Percentiles rank a stretch among this genome's conserved stretches.
These are phyloP conservation scores for Colletotrichum eleusines DNA, from an alignment of 2,329 filamentous ascomycete genomes.

Conservation along the genomic window DNA sequence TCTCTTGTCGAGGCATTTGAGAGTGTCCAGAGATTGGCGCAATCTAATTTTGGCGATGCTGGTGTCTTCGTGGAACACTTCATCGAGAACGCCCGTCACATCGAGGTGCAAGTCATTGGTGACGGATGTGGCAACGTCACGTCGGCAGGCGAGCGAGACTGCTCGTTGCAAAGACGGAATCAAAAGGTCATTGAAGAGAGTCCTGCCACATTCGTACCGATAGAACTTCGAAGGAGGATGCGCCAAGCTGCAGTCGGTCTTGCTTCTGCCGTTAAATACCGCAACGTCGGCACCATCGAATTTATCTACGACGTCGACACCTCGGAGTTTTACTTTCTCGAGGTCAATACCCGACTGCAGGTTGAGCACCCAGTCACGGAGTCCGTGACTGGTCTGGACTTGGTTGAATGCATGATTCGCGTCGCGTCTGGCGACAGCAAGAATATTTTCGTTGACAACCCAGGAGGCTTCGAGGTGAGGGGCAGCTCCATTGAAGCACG, in stretches of 20 bases:
- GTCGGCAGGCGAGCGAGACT: slow-evolving; percentile 61
- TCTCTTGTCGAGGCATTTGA: slow-evolving; percentile 51
- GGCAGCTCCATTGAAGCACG: slow-evolving; percentile 78
- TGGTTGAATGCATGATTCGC: slow-evolving; percentile 50
- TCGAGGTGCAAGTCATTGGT: slow-evolving; percentile 65
- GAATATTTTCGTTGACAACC: slow-evolving; percentile 26
- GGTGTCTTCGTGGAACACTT: slow-evolving; percentile 59
- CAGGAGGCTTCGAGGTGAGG: slow-evolving; percentile 56
- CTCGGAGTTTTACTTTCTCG: slow-evolving; percentile 58
- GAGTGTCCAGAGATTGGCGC: slow-evolving; percentile 53
- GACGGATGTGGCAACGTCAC: slow-evolving; percentile 57
- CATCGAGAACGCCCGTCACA: slow-evolving; percentile 56
- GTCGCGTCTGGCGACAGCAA: slow-evolving; percentile 60
- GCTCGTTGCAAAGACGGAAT: slow-evolving; percentile 63
- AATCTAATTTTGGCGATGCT: slow-evolving; percentile 56
- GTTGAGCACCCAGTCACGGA: slow-evolving; percentile 62
- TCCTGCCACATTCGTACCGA: slow-evolving; percentile 52
- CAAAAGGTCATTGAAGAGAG: slow-evolving; percentile 66
- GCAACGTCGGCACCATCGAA: slow-evolving; percentile 59
- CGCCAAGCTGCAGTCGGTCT: slow-evolving; percentile 52
- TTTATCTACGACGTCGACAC: slow-evolving; percentile 57
- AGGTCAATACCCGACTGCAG: slow-evolving; percentile 62
- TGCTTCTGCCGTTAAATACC: slow-evolving; percentile 53
- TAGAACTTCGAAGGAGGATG: slow-evolving; percentile 50
- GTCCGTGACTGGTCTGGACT: slow-evolving; percentile 52